phyloP scores from a whole-genome alignment of 2,329 filamentous ascomycete genomes.

The Apiospora sp. region DNA sequence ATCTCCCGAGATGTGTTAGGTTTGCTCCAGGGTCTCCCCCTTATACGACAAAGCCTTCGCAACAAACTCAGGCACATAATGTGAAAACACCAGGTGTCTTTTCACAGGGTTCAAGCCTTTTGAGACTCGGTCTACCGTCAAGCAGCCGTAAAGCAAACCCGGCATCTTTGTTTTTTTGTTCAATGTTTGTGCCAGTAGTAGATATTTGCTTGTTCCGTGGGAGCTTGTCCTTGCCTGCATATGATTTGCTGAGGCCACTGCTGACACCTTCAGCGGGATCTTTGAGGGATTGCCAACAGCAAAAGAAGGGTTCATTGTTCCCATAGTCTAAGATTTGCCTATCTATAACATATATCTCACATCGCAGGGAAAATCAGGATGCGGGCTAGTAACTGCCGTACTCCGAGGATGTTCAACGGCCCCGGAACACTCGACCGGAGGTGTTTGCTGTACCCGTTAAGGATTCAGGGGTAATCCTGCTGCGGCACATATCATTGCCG shows the following conservation, averaged over 20 bases:
- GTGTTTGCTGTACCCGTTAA: not conserved
- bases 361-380: too few relatives aligned
- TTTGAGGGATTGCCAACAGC: too few relatives aligned
- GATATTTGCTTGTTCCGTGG: too few relatives aligned
- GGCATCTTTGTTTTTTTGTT: not conserved
- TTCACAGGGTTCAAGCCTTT: not conserved
- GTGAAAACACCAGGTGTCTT: not conserved
- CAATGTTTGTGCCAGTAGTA: too few relatives aligned
- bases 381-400: too few relatives aligned
- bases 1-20: not conserved
- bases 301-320: too few relatives aligned
- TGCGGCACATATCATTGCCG: not conserved
- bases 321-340: too few relatives aligned
- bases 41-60: not conserved
- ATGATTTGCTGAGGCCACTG: too few relatives aligned
- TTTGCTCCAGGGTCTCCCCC: too few relatives aligned
- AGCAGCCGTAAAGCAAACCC: not conserved
- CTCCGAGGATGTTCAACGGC: not conserved
- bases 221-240: too few relatives aligned
- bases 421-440: not conserved
- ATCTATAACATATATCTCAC: too few relatives aligned
- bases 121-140: not conserved
- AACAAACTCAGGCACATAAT: not conserved
- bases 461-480: not conserved
- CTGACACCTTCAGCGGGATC: too few relatives aligned